Conservation (phyloP, 106 monocot genomes). For the Xerophyta viscosa region DNA sequence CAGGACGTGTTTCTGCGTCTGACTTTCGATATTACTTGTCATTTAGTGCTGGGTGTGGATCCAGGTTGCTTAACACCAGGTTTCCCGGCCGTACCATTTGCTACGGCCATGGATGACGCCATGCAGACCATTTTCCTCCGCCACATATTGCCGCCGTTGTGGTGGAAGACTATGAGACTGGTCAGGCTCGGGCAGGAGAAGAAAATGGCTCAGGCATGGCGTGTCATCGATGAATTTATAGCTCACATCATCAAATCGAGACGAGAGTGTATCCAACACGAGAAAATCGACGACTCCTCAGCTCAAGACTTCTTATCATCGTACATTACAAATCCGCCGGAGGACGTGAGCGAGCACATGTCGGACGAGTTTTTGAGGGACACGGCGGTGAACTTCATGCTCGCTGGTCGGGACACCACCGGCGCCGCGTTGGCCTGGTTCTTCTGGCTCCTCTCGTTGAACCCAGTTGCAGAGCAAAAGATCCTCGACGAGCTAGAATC, state of each 20-base stretch:
- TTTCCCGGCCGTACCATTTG: slow-evolving; percentile 23
- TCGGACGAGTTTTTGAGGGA: slow-evolving; percentile 40
- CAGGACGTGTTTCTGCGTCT: slow-evolving; percentile 31
- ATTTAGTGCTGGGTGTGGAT: slow-evolving; percentile 28
- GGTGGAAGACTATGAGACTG: slow-evolving; percentile 14
- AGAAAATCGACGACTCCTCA: neutral
- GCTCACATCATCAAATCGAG: neutral
- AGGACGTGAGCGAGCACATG: neutral
- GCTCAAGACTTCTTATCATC: slow-evolving; percentile 27
- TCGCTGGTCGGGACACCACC: slow-evolving; percentile 49
- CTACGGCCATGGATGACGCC: slow-evolving; percentile 25
- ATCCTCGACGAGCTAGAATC: slow-evolving; percentile 38
- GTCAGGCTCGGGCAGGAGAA: slow-evolving; percentile 17
- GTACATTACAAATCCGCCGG: slow-evolving; percentile 18
- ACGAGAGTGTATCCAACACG: neutral
- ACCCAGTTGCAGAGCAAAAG: slow-evolving; percentile 43
- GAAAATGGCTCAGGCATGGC: slow-evolving; percentile 17
- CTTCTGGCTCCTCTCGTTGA: slow-evolving; percentile 35
- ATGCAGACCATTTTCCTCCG: slow-evolving; percentile 19
- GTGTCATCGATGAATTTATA: slow-evolving; percentile 21
- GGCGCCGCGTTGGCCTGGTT: slow-evolving; percentile 42
- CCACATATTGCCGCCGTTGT: slow-evolving; percentile 5
- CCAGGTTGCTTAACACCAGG: slow-evolving; percentile 18
- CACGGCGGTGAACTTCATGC: slow-evolving; percentile 41
- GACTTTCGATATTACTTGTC: slow-evolving; percentile 23